These are phyloP conservation scores for Cercospora zeina DNA, from an alignment of 2,329 filamentous ascomycete species.

Conservation along the genomic window DNA sequence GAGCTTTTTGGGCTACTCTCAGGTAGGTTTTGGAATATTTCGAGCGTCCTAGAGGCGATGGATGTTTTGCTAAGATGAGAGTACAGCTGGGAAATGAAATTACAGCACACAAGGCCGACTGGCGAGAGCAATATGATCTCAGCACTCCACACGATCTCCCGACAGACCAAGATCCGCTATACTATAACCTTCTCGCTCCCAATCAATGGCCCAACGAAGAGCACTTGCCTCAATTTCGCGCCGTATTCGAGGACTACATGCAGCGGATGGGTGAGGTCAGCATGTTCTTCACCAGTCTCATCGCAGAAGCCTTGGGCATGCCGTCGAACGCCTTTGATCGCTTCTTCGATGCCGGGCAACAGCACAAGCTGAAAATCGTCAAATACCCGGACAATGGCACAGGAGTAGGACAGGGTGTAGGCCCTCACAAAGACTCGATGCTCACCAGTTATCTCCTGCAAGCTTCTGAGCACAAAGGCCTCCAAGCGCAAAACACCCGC, in stretches of 20 bases:
- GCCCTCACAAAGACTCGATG: conserved; percentile 85
- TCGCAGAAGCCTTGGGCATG: conserved; percentile 80
- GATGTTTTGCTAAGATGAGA: not conserved
- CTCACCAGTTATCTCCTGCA: conserved; percentile 79
- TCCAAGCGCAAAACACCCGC: conserved; percentile 78
- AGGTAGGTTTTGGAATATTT: conserved; percentile 2
- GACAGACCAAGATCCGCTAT: conserved; percentile 61
- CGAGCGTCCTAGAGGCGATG: not conserved
- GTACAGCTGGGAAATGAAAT: conserved; percentile 52
- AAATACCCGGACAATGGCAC: conserved; percentile 73
- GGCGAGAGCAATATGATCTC: conserved; percentile 84
- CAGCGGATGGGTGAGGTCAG: conserved; percentile 70
- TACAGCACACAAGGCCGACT: conserved; percentile 73
- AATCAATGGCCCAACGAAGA: conserved; percentile 72
- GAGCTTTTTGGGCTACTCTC: conserved; percentile 35
- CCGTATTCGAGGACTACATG: conserved; percentile 74
- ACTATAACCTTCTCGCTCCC: conserved; percentile 74
- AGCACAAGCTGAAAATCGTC: conserved; percentile 87
- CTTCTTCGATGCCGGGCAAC: conserved; percentile 71
- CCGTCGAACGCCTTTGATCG: conserved; percentile 68
- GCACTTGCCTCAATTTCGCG: conserved; percentile 66
- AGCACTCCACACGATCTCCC: conserved; percentile 74
- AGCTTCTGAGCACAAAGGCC: conserved; percentile 69
- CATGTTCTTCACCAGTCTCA: conserved; percentile 72
- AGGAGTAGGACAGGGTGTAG: conserved; percentile 62